Base-by-base conservation (phyloP, 768 basidiomycete genomes). In the Lentinula lateritia region DNA sequence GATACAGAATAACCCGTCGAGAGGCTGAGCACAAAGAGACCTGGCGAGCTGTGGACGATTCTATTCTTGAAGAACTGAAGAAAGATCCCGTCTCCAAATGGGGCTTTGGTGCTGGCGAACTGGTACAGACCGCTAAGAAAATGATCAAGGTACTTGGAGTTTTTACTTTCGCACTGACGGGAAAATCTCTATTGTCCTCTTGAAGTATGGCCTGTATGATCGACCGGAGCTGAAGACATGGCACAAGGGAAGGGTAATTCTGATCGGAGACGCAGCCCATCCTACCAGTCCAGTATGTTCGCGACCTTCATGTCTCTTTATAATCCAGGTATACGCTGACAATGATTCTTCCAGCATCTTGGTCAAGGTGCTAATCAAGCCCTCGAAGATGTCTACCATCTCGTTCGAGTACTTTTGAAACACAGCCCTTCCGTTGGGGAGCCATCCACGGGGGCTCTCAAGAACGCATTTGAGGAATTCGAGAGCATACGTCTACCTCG, bases 341-440 rank as follows among this genome's bases (percentile, higher is more conserved):
- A 58, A 5, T 16, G 39, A 15, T 39, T 15, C 10, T 9, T 54
- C n/a, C 60, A 79, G 77, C 78, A 80, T 61, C 71, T 80, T 16
- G 78, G 78, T 1, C 78, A 80, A 69, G 78, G 78, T 34, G 77
- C 79, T 9, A 79, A 79, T 64, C 77, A 78, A 65, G 76, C 79
- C 0, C 73, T 78, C 61, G 78, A 79, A 62, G 79, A 80, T 63
- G 67, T 74, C 28, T 74, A 74, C 60, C 70, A 72, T 60, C 66
- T 80, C 28, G 65, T 72, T 10, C 69, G 69, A 1, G 70, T 76
- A 10, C 71, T 80, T 8, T 53, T 60, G 10, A 63, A 72, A 43
- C 66, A 77, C 65, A 72, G 73, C 60, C 70, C 75, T 0, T 56
- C 63, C 35, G 64, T 68, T 3, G 46, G n/a, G 16, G 32, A 66